Evolutionary conservation across 306 rosid species (phyloP), one percentile per base, ranked within the genome.

Genomic region (Alnus glutinosa): DNA sequence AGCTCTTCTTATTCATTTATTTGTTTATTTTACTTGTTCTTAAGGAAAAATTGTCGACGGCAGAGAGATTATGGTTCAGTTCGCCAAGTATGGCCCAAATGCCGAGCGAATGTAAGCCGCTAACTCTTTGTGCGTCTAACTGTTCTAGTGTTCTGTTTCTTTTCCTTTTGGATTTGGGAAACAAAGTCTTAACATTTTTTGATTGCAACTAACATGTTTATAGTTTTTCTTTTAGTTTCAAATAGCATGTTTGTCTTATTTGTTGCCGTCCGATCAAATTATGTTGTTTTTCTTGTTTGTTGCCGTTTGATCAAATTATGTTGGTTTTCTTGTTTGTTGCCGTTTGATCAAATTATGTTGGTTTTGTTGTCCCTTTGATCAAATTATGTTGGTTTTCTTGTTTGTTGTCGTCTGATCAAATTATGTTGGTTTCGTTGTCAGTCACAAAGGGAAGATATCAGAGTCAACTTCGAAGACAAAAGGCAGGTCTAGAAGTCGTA

Each of bases 1-100:
- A 39, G 71, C 58, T 67, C 50, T 28, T 3, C 46, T 19, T 30
- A 63, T 48, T 57, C 63, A 55, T 37, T 80, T 7, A 46, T 7
- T 58, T 54, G 16, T 62, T 8, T 18, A 4, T 7, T 75, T 30
- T 8, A 7, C 2, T 39, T 44, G 71, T 79, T 7, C 0, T 70
- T 66, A 70, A 90, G 95, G 95, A 47, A 87, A 88, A 82, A 84
- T 90, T 71, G 89, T 90, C 1, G 92, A 90, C 80, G 95, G 95
- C 13, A 85, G 95, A 83, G 95, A 90, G 86, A 90, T 90, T 76
- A 90, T 89, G 95, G 95, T 90, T 80, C 95, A 90, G 73, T 90
- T 90, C 44, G 95, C 95, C n/a, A 90, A 90, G 86, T 90, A 90
- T 5, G 95, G 95, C 47, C 95, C 95, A 10, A 90, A 90, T 89